These are phyloP conservation scores for Pseudogymnoascus pannorum DNA, from an alignment of 2,329 filamentous ascomycete species.

Conservation along the genomic window DNA sequence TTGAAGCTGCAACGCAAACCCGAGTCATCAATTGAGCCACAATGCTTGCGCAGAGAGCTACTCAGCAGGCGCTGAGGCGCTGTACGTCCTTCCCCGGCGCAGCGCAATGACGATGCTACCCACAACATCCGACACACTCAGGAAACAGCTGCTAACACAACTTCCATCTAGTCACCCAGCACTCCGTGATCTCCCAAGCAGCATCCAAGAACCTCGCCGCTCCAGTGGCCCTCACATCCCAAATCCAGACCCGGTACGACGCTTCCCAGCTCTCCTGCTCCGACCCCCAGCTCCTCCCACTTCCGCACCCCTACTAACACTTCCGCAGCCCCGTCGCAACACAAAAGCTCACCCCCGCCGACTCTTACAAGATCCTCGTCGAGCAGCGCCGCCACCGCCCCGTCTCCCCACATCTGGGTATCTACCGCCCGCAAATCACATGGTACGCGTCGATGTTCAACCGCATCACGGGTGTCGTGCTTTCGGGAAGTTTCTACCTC, in stretches of 20 bases:
- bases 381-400: constrained; percentile 62
- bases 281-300: not conserved
- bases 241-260: constrained; percentile 41
- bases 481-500: constrained; percentile 58
- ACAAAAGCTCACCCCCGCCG: constrained; percentile 35
- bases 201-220: constrained; percentile 33
- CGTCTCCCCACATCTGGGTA: constrained; percentile 59
- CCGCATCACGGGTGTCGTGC: constrained; percentile 55
- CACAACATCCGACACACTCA: constrained; percentile 13
- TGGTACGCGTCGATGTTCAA: constrained; percentile 55
- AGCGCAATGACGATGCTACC: constrained; percentile 2
- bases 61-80: constrained; percentile 37
- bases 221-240: constrained; percentile 34
- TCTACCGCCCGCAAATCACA: constrained; percentile 66
- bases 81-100: constrained; percentile 25
- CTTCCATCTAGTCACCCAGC: constrained; percentile 34
- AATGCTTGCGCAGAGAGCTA: constrained; percentile 38
- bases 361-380: constrained; percentile 51
- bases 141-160: constrained; percentile 4
- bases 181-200: constrained; percentile 33
- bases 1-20: constrained; percentile 3
- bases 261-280: not conserved
- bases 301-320: constrained; percentile 12
- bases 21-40: constrained; percentile 19
- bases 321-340: constrained; percentile 39